These are phyloP conservation scores for Ramularia endophylla DNA, from an alignment of 2,329 filamentous ascomycete species.

Conservation along the genomic window DNA sequence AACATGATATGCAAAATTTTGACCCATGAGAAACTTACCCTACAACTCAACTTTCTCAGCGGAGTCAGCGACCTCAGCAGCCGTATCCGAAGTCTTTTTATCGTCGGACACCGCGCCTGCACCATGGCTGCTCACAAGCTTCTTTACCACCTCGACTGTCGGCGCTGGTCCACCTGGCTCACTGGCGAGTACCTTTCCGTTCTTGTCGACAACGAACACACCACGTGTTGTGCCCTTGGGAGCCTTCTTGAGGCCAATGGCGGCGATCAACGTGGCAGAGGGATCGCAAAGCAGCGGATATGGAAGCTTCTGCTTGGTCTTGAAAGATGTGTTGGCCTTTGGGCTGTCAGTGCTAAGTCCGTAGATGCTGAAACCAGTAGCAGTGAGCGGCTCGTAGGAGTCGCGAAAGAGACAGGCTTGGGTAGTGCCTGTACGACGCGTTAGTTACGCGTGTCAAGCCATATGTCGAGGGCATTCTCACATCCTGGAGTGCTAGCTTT, in stretches of 20 bases:
- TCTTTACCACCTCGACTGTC: constrained; percentile 71
- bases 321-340: constrained; percentile 90
- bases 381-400: constrained; percentile 67
- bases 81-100: constrained; percentile 33
- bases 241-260: constrained; percentile 83
- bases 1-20: too few relatives aligned
- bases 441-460: not conserved
- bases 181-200: constrained; percentile 70
- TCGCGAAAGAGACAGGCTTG: constrained; percentile 95
- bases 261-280: constrained; percentile 64
- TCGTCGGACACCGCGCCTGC: constrained; percentile 27
- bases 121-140: constrained; percentile 53
- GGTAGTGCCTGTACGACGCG: constrained; percentile 63
- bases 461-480: constrained; percentile 49
- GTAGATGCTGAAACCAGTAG: constrained; percentile 77
- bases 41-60: constrained; percentile 30
- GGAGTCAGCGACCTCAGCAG: constrained; percentile 42
- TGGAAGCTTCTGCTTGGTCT: constrained; percentile 81
- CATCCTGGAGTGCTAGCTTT: constrained; percentile 92
- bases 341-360: constrained; percentile 82
- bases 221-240: constrained; percentile 77
- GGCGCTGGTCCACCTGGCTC: constrained; percentile 70
- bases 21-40: too few relatives aligned
- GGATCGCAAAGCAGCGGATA: constrained; percentile 87
- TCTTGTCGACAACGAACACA: constrained; percentile 66